Evolutionary conservation across 2,329 filamentous ascomycete species (phyloP).

Genomic region (Hymenotorrendiella dingleyae): DNA sequence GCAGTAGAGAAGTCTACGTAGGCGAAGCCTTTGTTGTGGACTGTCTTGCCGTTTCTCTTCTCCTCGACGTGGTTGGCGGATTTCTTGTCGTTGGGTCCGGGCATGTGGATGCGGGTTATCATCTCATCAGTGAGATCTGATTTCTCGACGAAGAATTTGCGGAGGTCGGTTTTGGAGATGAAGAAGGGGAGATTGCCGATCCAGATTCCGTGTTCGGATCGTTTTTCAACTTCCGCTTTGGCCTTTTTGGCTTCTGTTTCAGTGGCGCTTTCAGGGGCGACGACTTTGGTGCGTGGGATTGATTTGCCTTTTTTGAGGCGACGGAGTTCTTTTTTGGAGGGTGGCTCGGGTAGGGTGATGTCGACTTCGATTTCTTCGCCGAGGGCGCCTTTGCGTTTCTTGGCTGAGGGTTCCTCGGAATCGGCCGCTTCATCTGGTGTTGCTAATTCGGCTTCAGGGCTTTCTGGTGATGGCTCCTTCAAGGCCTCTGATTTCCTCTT

Average conservation of each 20-base stretch:
- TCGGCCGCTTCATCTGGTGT: conserved; percentile 3
- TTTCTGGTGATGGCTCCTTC: conserved; percentile 10
- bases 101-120: conserved; percentile 68
- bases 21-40: conserved; percentile 81
- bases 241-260: conserved; percentile 36
- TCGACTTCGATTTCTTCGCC: conserved; percentile 80
- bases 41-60: conserved; percentile 25
- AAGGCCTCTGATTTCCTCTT: conserved; percentile 18
- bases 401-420: conserved; percentile 20
- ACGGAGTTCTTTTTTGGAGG: conserved; percentile 88
- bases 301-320: conserved; percentile 79
- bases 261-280: conserved; percentile 34
- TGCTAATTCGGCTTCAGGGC: neutral
- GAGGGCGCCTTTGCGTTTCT: conserved; percentile 63
- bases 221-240: conserved; percentile 43
- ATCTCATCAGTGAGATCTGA: conserved; percentile 61
- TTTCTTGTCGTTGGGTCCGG: conserved; percentile 41
- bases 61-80: conserved; percentile 29
- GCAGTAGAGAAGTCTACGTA: conserved; percentile 82
- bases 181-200: conserved; percentile 92
- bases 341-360: conserved; percentile 80
- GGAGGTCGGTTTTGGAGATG: conserved; percentile 66
- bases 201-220: conserved; percentile 85
- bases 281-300: conserved; percentile 39
- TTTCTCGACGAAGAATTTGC: conserved; percentile 71